Base-by-base conservation (phyloP, 2,329 filamentous ascomycete species). In the Neoarthrinium moseri region DNA sequence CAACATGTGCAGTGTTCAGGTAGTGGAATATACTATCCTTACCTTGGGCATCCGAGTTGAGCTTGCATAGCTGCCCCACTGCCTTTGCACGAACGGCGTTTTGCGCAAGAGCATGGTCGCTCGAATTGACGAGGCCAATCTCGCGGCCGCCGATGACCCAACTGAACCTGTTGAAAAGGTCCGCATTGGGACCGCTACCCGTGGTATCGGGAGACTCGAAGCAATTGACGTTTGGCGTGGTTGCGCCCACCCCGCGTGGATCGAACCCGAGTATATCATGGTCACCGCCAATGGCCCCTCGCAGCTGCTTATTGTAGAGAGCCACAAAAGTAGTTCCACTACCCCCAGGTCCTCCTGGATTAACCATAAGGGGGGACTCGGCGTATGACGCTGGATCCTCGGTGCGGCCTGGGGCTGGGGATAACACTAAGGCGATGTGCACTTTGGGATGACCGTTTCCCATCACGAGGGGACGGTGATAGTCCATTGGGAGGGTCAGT, bases 201-300 rank as follows among this genome's bases (percentile, higher is more conserved):
- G 56, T 27, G 40, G 50, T 45, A 42, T 58, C 54, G 32, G 51
- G 26, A 2, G 54, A 51, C 5, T 45, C 55, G 42, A 68, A 73
- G 50, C 71, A 74, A 50, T 71, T 64, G 13, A 67, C 65, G 18
- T 50, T 50, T 2, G 71, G 71, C 0, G 61, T 65, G 2, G 68
- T 71, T 34, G 59, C 64, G 11, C 65, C 66, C 33, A 70, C 60
- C 40, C 73, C 73, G 15, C 74, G 65, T 1, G 74, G 74, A 51
- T 77, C 74, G 43, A 76, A 77, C 2, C 72, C 69, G 38, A 78
- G 64, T 17, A 77, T 55, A 48, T 75, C 70, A 50, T 67, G 64
- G 32, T 71, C 64, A 1, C 48, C 41, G 27, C 71, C 72, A 13
- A 73, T 55, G 17, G 69, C 51, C 2, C 50, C 41, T 29, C 71